Evolutionary conservation across 306 rosid species (phyloP).

Genomic region (Sicyos edulis): DNA sequence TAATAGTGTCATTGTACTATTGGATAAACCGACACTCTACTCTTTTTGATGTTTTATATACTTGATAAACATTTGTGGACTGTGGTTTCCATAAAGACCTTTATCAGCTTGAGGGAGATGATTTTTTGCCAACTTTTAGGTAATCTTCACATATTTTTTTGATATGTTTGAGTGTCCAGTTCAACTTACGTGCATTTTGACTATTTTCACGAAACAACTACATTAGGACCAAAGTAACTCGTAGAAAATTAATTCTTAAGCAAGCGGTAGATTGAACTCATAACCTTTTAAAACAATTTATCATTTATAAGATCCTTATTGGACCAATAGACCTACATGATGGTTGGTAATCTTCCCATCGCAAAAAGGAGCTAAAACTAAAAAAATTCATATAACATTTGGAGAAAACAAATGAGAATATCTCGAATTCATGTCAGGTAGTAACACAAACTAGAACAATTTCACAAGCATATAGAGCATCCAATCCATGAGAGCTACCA

Average conservation of each 20-base stretch:
- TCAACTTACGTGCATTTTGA: too few relatives aligned
- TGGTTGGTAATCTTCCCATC: background rate
- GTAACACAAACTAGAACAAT: constrained; percentile 9
- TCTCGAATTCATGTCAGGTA: background rate
- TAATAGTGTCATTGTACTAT: background rate
- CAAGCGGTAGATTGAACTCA: too few relatives aligned
- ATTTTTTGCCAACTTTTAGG: background rate
- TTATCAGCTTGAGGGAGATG: background rate
- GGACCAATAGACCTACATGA: too few relatives aligned
- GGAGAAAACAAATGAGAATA: background rate
- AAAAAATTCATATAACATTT: background rate
- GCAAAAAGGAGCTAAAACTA: background rate
- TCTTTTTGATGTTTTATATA: background rate
- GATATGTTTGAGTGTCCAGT: too few relatives aligned
- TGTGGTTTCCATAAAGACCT: background rate
- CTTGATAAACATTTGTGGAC: background rate
- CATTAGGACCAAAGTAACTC: too few relatives aligned
- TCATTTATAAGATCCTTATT: too few relatives aligned
- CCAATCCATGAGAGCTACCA: background rate
- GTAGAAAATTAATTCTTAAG: too few relatives aligned
- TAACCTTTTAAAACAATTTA: too few relatives aligned
- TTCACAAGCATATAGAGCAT: background rate
- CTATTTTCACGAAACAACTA: too few relatives aligned
- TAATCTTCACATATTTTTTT: too few relatives aligned
- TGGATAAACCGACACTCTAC: background rate